A percentile compares a stretch with the other conserved stretches of the same genome.
phyloP scores from a whole-genome alignment of 1,284 basidiomycete species.

The Cutaneotrichosporon curvatum region DNA sequence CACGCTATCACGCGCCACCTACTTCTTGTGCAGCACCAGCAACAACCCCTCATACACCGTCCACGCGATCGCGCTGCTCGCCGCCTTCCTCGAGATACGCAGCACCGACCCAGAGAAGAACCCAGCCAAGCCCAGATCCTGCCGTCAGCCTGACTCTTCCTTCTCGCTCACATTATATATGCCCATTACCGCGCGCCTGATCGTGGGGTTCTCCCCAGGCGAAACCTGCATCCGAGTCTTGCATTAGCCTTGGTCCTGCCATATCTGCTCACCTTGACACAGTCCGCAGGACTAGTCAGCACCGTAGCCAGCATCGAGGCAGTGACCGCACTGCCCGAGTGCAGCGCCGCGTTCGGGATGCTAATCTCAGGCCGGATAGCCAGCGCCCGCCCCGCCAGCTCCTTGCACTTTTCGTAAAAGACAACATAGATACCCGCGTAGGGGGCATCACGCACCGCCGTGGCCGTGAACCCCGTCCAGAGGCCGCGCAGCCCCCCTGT shows the following conservation, averaged over 20 bases:
- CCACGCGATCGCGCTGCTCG: slow-evolving; percentile 89
- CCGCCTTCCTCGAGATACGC: slow-evolving; percentile 74
- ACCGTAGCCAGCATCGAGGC: slow-evolving; percentile 76
- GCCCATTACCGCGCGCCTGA: slow-evolving; percentile 54
- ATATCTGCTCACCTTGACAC: slow-evolving; percentile 62
- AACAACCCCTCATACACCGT: slow-evolving; percentile 80
- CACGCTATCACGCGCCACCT: not conserved
- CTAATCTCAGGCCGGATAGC: slow-evolving; percentile 9
- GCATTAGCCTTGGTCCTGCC: not conserved
- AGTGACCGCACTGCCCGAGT: slow-evolving; percentile 54
- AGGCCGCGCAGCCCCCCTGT: slow-evolving; percentile 69
- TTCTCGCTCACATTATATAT: too few relatives aligned
- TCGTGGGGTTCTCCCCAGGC: slow-evolving; percentile 60
- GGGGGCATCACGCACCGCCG: slow-evolving; percentile 86
- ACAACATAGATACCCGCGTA: slow-evolving; percentile 92
- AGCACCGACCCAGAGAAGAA: slow-evolving; percentile 82
- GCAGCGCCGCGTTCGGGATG: slow-evolving; percentile 40
- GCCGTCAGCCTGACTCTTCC: slow-evolving; percentile 1
- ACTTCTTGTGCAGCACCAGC: slow-evolving; percentile 38
- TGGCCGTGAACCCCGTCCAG: slow-evolving; percentile 81
- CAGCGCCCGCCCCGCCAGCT: slow-evolving; percentile 47
- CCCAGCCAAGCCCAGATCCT: slow-evolving; percentile 69
- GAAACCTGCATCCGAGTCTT: slow-evolving; percentile 82
- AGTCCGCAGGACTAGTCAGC: slow-evolving; percentile 81
- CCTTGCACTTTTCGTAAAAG: slow-evolving; percentile 80